These are phyloP conservation scores for Ziziphus jujuba DNA, from an alignment of 306 rosid species.

Conservation along the genomic window DNA sequence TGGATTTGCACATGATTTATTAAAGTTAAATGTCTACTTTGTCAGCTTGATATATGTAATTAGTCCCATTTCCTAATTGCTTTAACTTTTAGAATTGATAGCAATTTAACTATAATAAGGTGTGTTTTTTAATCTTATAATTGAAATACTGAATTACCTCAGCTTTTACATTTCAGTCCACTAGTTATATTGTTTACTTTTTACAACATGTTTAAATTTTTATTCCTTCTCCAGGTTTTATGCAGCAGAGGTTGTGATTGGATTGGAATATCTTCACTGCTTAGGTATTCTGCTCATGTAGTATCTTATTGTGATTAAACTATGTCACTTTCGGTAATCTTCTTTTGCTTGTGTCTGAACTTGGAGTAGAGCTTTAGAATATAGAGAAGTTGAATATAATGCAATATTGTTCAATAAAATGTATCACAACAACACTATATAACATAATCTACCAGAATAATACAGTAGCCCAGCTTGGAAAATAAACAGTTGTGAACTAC, in stretches of 20 bases:
- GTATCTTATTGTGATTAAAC: neutral
- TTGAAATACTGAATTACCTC: neutral
- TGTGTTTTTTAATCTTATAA: neutral
- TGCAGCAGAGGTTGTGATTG: constrained; percentile 88
- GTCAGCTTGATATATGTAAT: too few relatives aligned
- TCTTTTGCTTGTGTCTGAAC: constrained; percentile 9
- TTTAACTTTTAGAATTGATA: too few relatives aligned
- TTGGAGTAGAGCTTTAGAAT: constrained; percentile 4
- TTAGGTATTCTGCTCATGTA: constrained; percentile 53
- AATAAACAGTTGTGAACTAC: too few relatives aligned
- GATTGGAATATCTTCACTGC: constrained; percentile 96
- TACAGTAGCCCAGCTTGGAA: neutral
- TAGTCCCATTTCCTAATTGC: too few relatives aligned
- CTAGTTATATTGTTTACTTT: neutral
- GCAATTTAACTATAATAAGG: too few relatives aligned
- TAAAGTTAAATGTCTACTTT: neutral
- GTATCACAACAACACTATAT: too few relatives aligned
- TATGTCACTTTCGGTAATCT: constrained; percentile 9
- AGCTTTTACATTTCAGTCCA: neutral
- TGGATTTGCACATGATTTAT: too few relatives aligned
- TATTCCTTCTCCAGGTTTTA: constrained; percentile 63
- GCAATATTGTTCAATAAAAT: too few relatives aligned
- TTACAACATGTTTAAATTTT: constrained; percentile 22
- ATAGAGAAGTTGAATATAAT: neutral
- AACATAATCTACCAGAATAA: neutral